Conservation (phyloP, 257 asterid species). For the Salvia miltiorrhiza region DNA sequence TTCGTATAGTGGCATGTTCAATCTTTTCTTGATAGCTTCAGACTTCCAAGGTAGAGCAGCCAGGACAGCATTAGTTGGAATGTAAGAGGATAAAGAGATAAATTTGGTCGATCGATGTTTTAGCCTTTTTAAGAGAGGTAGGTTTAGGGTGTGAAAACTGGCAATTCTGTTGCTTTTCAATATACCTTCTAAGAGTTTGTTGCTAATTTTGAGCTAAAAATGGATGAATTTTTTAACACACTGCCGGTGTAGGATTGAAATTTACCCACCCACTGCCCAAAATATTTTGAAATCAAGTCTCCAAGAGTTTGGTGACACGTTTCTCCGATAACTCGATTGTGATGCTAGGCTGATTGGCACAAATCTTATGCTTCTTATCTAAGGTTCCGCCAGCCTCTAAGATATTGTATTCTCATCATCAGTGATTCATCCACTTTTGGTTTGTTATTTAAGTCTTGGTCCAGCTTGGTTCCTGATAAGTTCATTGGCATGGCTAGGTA, state of each 20-base stretch:
- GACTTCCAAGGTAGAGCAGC: too few species aligned
- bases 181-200: not conserved
- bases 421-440: not conserved
- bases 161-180: too few species aligned
- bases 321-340: not conserved
- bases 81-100: too few species aligned
- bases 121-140: too few species aligned
- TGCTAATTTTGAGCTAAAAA: not conserved
- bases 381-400: not conserved
- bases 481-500: not conserved
- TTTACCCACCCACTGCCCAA: not conserved
- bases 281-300: not conserved
- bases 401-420: not conserved
- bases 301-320: not conserved
- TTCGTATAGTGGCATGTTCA: not conserved
- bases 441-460: too few species aligned
- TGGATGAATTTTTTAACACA: too few species aligned
- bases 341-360: not conserved
- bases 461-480: not conserved
- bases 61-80: too few species aligned
- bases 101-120: too few species aligned
- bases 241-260: too few species aligned
- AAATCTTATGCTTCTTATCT: not conserved
- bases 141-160: too few species aligned
- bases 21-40: not conserved